Evolutionary conservation across 495 filamentous ascomycete genomes (phyloP), one percentile per base, ranked within the genome.

Genomic region (Entonaema liquescens): DNA sequence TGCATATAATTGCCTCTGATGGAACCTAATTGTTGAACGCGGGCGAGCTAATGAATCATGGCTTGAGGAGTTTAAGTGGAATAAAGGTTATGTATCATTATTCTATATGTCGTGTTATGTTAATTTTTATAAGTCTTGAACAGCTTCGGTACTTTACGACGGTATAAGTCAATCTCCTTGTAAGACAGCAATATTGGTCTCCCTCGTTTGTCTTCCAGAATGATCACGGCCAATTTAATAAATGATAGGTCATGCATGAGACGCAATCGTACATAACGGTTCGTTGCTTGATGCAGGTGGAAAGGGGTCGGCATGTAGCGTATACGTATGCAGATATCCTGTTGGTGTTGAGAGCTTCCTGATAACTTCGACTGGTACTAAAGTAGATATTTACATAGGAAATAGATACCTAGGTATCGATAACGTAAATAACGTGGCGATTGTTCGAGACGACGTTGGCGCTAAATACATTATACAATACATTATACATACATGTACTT

Each of bases 341-440:
- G 60, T 65, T 56, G 55, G 56, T 31, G 50, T 52, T 17, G 38
- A 61, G 55, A 57, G 29, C 17, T 23, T 33, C 54, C 12, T 13
- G 54, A 55, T 57, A 38, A 57, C 31, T n/a, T n/a, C n/a, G n/a
- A n/a, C n/a, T n/a, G n/a, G n/a, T n/a, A n/a, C n/a, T n/a, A n/a
- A n/a, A n/a, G n/a, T n/a, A n/a, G n/a, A n/a, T n/a, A n/a, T n/a
- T n/a, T n/a, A n/a, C n/a, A n/a, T n/a, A n/a, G 49, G 38, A n/a
- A 42, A 42, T 42, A 19, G 38, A 12, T 28, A 28, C 21, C 11
- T 28, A 28, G 12, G 4, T 52, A 38, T 28, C 4, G 58, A 63
- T 53, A 63, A 62, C 61, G 54, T 60, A 63, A 64, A 29, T 33
- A 33, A 31, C 21, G 63, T 61, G 49, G 26, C 53, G 57, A 26